phyloP scores from a whole-genome alignment of 176 grass and related monocot species.

The Ensete glaucum region DNA sequence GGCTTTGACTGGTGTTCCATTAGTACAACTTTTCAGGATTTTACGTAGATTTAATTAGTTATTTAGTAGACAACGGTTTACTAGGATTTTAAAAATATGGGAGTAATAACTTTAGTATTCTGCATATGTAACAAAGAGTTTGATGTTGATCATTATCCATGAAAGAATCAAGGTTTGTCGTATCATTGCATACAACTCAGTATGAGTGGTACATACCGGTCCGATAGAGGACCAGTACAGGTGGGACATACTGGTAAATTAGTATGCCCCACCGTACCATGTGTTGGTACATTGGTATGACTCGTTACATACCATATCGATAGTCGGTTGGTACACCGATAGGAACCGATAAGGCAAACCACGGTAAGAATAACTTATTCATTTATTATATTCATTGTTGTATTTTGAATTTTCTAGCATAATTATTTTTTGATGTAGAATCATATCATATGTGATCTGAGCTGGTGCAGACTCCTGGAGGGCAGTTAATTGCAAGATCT shows the following conservation, averaged over 20 bases:
- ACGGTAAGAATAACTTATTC: too few species aligned
- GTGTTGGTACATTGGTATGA: too few species aligned
- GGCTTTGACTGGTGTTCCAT: neutral
- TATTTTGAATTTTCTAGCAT: neutral
- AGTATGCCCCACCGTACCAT: too few species aligned
- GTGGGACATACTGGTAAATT: too few species aligned
- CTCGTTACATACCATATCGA: too few species aligned
- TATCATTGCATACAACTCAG: too few species aligned
- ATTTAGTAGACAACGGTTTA: neutral
- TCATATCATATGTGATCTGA: constrained; percentile 1
- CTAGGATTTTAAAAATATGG: neutral
- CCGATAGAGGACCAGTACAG: too few species aligned
- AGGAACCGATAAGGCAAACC: too few species aligned
- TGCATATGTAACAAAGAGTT: neutral
- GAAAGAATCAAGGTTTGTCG: too few species aligned
- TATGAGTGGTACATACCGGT: too few species aligned
- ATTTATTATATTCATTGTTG: neutral
- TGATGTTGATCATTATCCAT: neutral
- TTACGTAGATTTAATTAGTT: neutral
- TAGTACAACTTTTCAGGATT: neutral
- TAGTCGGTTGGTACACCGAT: too few species aligned
- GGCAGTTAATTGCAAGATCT: constrained; percentile 60
- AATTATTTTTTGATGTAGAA: neutral
- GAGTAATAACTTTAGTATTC: neutral
- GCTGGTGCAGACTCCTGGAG: constrained; percentile 46